Evolutionary conservation across 2,329 filamentous ascomycete genomes (phyloP).

Genomic region (Cladosporium velox): DNA sequence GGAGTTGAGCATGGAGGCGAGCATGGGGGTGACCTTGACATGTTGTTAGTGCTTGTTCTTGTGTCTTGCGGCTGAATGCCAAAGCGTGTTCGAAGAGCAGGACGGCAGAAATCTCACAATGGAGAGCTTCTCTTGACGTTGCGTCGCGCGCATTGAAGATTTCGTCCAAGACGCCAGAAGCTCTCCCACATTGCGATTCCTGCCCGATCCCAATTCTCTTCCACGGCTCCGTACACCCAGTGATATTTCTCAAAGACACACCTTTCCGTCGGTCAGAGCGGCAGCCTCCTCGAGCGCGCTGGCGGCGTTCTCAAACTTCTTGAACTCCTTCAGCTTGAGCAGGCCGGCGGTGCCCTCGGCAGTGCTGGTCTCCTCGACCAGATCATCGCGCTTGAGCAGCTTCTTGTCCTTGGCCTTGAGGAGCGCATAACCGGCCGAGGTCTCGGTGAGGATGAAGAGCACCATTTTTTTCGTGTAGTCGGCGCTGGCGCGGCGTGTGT

Average conservation of each 20-base stretch:
- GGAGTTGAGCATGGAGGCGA: conserved; percentile 77
- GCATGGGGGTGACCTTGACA: conserved; percentile 71
- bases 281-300: conserved; percentile 88
- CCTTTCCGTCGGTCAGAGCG: conserved; percentile 84
- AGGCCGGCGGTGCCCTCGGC: conserved; percentile 84
- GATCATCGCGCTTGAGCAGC: conserved; percentile 82
- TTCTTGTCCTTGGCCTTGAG: conserved; percentile 99
- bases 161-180: background rate
- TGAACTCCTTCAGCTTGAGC: conserved; percentile 95
- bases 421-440: conserved; percentile 93
- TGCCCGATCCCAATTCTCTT: background rate
- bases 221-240: background rate
- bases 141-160: conserved; percentile 8
- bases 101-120: background rate
- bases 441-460: conserved; percentile 86
- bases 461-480: conserved; percentile 41
- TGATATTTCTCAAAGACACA: conserved; percentile 24
- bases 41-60: conserved; percentile 22
- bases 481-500: conserved; percentile 4
- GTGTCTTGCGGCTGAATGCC: background rate
- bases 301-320: conserved; percentile 94
- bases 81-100: background rate
- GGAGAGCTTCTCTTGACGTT: background rate
- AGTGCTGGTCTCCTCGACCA: conserved; percentile 72
- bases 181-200: background rate